phyloP scores from a whole-genome alignment of 1,139 yeast species.

The Protomyces inouyei region DNA sequence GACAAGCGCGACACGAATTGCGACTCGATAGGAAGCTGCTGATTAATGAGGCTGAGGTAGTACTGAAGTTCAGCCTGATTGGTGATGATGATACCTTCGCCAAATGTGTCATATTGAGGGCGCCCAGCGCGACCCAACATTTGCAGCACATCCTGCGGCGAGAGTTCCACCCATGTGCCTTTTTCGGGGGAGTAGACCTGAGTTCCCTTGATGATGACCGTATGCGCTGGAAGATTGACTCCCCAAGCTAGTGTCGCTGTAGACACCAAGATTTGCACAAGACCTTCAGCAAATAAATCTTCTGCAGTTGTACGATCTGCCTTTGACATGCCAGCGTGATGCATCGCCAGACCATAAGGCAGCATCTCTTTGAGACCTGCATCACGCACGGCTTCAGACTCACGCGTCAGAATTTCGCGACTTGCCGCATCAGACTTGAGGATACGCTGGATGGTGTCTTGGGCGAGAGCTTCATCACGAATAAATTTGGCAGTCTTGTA shows the following conservation, averaged over 20 bases:
- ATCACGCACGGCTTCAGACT: constrained; percentile 55
- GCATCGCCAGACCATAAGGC: constrained; percentile 77
- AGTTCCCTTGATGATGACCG: constrained; percentile 92
- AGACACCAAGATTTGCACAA: constrained; percentile 73
- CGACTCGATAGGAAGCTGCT: constrained; percentile 88
- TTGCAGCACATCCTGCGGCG: constrained; percentile 91
- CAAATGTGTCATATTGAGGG: constrained; percentile 85
- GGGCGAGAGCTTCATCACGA: constrained; percentile 56
- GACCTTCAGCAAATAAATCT: constrained; percentile 83
- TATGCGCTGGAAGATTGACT: constrained; percentile 94
- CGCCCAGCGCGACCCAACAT: constrained; percentile 97
- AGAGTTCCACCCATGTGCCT: constrained; percentile 81
- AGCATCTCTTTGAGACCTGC: constrained; percentile 56
- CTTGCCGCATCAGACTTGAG: constrained; percentile 53
- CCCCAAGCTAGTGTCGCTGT: constrained; percentile 99
- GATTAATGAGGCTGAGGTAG: constrained; percentile 80
- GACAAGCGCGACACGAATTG: constrained; percentile 67
- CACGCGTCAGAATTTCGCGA: constrained; percentile 60
- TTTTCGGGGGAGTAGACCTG: constrained; percentile 87
- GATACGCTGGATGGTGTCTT: constrained; percentile 49
- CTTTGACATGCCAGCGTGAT: constrained; percentile 85
- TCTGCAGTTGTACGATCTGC: constrained; percentile 75
- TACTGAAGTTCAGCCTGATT: constrained; percentile 80
- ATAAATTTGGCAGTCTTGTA: constrained; percentile 74
- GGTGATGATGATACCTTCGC: constrained; percentile 92